Percentiles rank a stretch among this genome's conserved stretches.
phyloP scores from a whole-genome alignment of 2,329 filamentous ascomycete genomes.

The Talaromyces atroroseus region DNA sequence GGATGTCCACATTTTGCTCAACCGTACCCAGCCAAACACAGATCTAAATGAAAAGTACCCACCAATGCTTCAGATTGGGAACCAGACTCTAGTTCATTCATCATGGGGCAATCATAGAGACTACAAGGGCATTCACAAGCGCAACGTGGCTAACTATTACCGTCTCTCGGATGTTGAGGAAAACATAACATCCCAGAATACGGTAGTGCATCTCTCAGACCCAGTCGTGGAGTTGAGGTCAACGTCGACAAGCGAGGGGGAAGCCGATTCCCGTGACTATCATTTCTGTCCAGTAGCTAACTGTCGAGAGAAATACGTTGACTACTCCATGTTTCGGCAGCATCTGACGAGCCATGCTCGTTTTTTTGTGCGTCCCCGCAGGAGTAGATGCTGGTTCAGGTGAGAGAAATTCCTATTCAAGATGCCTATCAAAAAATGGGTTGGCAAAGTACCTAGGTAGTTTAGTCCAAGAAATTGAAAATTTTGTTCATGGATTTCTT shows the following conservation, averaged over 20 bases:
- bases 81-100: constrained; percentile 2
- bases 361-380: not conserved
- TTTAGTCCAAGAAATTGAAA: too few species aligned
- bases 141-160: not conserved
- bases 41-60: not conserved
- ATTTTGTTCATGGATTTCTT: too few species aligned
- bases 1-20: constrained; percentile 5
- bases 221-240: not conserved
- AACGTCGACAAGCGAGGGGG: not conserved
- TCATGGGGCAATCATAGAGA: not conserved
- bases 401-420: not conserved
- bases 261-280: not conserved
- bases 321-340: constrained; percentile 3
- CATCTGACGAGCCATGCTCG: constrained; percentile 5
- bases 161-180: constrained; percentile 8
- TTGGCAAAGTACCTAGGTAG: too few species aligned
- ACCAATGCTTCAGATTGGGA: constrained; percentile 4
- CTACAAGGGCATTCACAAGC: not conserved
- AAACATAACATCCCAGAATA: constrained; percentile 6
- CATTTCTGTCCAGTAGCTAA: constrained; percentile 9
- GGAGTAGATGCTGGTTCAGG: constrained; percentile 6
- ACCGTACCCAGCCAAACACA: not conserved
- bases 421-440: too few species aligned
- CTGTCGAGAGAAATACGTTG: constrained; percentile 1
- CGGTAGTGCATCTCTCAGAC: not conserved